phyloP scores from a whole-genome alignment of 306 rosid genomes.

The Ammopiptanthus mongolicus region DNA sequence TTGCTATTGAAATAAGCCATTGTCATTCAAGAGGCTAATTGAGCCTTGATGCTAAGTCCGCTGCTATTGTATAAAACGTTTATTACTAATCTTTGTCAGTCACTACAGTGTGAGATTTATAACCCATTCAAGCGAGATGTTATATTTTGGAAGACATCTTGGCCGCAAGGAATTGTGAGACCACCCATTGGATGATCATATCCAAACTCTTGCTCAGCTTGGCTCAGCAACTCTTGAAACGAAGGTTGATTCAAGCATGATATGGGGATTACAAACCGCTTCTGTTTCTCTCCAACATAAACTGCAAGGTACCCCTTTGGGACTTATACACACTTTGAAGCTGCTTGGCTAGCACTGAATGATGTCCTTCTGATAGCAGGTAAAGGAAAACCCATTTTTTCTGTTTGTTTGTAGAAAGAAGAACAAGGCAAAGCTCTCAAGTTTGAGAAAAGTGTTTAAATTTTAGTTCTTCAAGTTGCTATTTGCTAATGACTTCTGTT shows the following conservation, averaged over 20 bases:
- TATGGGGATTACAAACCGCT: constrained; percentile 40
- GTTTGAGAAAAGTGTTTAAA: not conserved
- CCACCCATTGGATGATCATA: constrained; percentile 49
- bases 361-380: constrained; percentile 15
- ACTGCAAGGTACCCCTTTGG: constrained; percentile 47
- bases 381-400: constrained; percentile 32
- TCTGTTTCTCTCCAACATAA: constrained; percentile 44
- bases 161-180: constrained; percentile 42
- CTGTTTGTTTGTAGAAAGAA: not conserved
- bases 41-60: not conserved
- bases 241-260: constrained; percentile 35
- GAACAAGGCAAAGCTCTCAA: not conserved
- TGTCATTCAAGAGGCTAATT: not conserved
- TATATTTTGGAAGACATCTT: constrained; percentile 12
- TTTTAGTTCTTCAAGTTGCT: not conserved
- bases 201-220: constrained; percentile 36
- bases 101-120: not conserved
- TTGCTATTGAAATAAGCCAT: not conserved
- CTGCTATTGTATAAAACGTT: constrained; percentile 1
- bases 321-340: constrained; percentile 19
- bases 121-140: constrained; percentile 15
- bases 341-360: not conserved
- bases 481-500: constrained; percentile 3
- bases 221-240: constrained; percentile 32
- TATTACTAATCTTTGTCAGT: not conserved